A percentile compares a stretch with the other conserved stretches of the same genome.
phyloP scores from a whole-genome alignment of 352 stramenopile species.

The Globisporangium radiosum region DNA sequence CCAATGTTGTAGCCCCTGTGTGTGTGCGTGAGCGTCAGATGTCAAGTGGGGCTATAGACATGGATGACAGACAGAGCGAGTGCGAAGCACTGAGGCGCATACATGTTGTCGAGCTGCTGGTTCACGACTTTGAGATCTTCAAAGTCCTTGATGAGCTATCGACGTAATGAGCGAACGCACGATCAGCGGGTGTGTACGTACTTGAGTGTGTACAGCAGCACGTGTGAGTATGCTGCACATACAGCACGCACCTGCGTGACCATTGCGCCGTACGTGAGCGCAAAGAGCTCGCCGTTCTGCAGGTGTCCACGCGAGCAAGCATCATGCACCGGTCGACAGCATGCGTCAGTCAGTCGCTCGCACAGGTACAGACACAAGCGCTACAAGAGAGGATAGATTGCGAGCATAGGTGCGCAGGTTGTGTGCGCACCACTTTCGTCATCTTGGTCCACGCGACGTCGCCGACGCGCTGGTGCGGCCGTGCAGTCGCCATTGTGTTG shows the following conservation, averaged over 20 bases:
- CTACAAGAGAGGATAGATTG: not conserved
- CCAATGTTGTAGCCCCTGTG: conserved; percentile 95
- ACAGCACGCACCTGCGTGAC: conserved; percentile 79
- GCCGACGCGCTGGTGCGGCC: conserved; percentile 58
- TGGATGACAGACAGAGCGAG: not conserved
- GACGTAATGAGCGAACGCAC: not conserved
- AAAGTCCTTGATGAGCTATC: conserved; percentile 93
- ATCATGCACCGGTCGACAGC: not conserved
- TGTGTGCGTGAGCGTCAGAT: not conserved
- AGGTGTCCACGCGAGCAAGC: not conserved
- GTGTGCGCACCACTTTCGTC: conserved; percentile 81
- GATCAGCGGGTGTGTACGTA: not conserved
- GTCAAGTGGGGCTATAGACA: not conserved
- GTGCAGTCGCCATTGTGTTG: conserved; percentile 41
- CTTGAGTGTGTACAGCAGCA: too few species aligned
- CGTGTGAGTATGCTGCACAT: too few species aligned
- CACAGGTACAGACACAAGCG: not conserved
- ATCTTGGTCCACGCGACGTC: conserved; percentile 91
- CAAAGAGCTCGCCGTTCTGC: conserved; percentile 96
- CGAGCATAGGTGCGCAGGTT: not conserved
- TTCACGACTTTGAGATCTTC: conserved; percentile 94
- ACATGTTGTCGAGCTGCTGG: conserved; percentile 95
- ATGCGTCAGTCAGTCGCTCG: not conserved
- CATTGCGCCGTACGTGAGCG: conserved; percentile 96
- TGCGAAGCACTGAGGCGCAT: conserved; percentile 3